phyloP scores from a whole-genome alignment of 208 protist species.

The Acanthamoeba culbertsoni region DNA sequence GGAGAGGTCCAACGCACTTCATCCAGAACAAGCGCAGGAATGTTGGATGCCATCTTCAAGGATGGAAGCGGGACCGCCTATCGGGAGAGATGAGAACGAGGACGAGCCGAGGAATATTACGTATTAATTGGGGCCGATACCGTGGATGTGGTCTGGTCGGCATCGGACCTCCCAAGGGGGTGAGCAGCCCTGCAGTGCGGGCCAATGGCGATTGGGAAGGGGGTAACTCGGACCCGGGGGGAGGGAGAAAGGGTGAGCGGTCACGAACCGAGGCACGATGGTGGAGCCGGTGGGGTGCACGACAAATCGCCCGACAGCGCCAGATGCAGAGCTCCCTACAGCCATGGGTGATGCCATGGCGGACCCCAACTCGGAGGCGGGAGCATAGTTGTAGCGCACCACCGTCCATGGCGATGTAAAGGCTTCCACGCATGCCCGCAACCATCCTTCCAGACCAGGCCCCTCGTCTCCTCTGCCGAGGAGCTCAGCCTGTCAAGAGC shows the following conservation, averaged over 20 bases:
- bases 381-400: constrained; percentile 19
- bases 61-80: too few relatives aligned
- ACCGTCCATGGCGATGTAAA: constrained; percentile 3
- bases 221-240: too few relatives aligned
- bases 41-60: not conserved
- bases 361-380: not conserved
- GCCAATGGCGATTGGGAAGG: too few relatives aligned
- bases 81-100: too few relatives aligned
- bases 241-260: not conserved
- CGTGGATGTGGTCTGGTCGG: too few relatives aligned
- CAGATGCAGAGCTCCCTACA: not conserved
- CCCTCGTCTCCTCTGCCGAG: not conserved
- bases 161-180: too few relatives aligned
- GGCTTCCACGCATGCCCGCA: not conserved
- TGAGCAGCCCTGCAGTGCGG: too few relatives aligned
- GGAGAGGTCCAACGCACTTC: not conserved
- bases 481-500: not conserved
- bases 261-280: not conserved
- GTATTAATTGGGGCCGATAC: too few relatives aligned
- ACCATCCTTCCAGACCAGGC: not conserved
- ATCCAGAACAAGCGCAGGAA: not conserved
- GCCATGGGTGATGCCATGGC: not conserved
- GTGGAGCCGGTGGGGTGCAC: not conserved
- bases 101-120: too few relatives aligned
- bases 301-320: not conserved